Conservation (phyloP, 108 stramenopile species). For the Nannochloropsis gaditana region DNA sequence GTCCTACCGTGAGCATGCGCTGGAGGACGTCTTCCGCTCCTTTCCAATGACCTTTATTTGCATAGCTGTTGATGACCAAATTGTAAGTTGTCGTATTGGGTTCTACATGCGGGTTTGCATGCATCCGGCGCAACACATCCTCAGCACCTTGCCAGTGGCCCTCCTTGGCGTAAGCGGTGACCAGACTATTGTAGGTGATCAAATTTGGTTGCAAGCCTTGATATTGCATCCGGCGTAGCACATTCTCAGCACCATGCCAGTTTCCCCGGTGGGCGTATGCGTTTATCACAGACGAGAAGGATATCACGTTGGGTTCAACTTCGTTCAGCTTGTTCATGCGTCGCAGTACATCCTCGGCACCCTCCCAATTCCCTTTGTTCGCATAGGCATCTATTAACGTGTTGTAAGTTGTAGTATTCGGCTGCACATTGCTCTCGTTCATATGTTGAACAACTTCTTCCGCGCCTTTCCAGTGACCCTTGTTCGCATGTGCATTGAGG, state of each 20-base stretch:
- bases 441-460: conserved; percentile 17
- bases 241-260: neutral
- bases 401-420: neutral
- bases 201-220: conserved; percentile 6
- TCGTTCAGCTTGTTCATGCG: neutral
- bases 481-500: neutral
- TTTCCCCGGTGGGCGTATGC: neutral
- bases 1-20: neutral
- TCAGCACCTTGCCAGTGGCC: neutral
- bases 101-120: neutral
- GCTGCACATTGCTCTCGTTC: conserved; percentile 2
- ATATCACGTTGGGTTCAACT: neutral
- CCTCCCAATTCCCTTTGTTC: neutral
- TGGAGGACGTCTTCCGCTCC: neutral
- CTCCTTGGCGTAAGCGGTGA: neutral
- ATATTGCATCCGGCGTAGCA: neutral
- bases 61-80: neutral
- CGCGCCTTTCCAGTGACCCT: neutral
- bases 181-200: neutral
- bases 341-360: conserved; percentile 19
- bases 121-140: neutral
- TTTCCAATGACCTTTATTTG: neutral
- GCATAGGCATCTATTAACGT: conserved; percentile 14
- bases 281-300: neutral
- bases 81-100: neutral